Conservation (phyloP, 164 flowering plant species). For the Litsea cubeba region DNA sequence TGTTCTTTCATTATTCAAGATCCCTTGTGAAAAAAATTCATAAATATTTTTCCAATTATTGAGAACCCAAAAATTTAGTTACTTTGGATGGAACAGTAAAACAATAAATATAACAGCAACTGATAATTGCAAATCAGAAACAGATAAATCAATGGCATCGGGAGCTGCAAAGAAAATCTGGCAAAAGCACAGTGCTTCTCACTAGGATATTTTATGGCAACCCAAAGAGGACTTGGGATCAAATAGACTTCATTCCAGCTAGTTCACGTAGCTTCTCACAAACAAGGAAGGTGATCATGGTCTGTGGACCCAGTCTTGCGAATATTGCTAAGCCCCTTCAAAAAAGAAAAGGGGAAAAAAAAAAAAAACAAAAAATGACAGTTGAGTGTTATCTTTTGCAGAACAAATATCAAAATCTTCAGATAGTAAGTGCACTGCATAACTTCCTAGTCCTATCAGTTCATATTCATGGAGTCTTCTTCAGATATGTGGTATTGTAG, state of each 20-base stretch:
- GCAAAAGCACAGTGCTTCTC: not conserved
- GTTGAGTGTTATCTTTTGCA: not conserved
- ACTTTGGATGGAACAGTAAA: not conserved
- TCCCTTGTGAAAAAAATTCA: too few species aligned
- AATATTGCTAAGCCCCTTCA: constrained; percentile 72
- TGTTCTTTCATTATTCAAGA: not conserved
- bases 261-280: constrained; percentile 81
- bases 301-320: constrained; percentile 87
- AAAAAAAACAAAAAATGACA: not conserved
- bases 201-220: not conserved
- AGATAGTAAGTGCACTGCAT: not conserved
- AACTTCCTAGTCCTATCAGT: not conserved
- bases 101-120: not conserved
- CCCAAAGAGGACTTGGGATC: constrained; percentile 12
- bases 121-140: not conserved
- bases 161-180: not conserved
- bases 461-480: not conserved
- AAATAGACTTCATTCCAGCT: constrained; percentile 70
- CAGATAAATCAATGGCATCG: not conserved
- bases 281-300: constrained; percentile 71
- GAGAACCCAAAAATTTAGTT: too few species aligned
- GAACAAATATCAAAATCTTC: not conserved
- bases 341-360: not conserved
- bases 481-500: not conserved
- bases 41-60: too few species aligned